phyloP scores from a whole-genome alignment of 1,284 basidiomycete species.

The Trametes sp. region DNA sequence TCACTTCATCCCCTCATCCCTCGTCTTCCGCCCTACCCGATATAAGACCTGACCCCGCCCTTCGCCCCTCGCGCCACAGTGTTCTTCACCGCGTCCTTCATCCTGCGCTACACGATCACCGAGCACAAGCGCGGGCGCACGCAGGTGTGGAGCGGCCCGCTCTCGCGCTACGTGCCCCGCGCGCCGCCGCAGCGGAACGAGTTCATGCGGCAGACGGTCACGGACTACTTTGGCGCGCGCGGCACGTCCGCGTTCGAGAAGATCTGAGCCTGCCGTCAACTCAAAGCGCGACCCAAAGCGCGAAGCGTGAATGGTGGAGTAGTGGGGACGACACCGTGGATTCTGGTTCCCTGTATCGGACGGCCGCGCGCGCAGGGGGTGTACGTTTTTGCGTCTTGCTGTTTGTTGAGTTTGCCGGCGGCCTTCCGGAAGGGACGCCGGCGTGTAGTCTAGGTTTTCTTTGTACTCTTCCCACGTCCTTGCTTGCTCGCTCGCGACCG shows the following conservation, averaged over 20 bases:
- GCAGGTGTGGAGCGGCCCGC: constrained; percentile 57
- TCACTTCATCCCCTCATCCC: background rate
- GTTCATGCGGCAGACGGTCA: constrained; percentile 26
- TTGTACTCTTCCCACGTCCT: background rate
- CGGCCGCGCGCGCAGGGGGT: constrained; percentile 1
- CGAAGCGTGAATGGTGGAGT: no score
- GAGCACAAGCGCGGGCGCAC: constrained; percentile 55
- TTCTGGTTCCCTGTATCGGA: constrained; percentile 1
- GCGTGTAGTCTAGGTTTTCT: constrained; percentile 13
- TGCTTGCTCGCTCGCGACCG: background rate
- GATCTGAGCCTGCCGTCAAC: constrained; percentile 10
- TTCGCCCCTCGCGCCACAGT: constrained; percentile 42
- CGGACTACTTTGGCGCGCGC: constrained; percentile 31
- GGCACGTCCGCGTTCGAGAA: constrained; percentile 30
- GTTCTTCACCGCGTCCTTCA: constrained; percentile 49
- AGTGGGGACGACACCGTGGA: background rate
- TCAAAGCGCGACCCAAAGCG: background rate
- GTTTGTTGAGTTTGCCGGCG: no score
- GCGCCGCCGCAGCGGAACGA: constrained; percentile 13
- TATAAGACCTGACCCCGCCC: background rate
- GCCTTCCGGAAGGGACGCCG: constrained; percentile 19
- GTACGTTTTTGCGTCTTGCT: no score
- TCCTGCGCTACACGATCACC: constrained; percentile 51
- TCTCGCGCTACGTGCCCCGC: constrained; percentile 54
- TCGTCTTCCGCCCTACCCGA: background rate